Percentiles rank a stretch among this genome's conserved stretches.
Evolutionary conservation across 2,329 filamentous ascomycete species (phyloP).

Genomic region (Diaporthe sp.): DNA sequence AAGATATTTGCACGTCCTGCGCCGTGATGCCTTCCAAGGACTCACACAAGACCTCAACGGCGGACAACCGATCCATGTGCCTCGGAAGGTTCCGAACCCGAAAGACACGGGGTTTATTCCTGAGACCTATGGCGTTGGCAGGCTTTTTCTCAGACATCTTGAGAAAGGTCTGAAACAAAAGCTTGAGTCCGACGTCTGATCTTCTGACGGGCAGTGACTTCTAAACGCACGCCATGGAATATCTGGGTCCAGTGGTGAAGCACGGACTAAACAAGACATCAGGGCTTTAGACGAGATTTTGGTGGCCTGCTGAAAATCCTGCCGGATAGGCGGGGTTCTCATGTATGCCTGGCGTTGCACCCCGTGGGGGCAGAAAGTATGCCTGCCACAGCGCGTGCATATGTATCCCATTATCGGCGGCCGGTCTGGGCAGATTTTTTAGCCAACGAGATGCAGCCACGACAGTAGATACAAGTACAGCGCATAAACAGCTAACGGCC

Average conservation of each 20-base stretch:
- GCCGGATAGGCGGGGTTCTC: neutral
- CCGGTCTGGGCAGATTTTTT: neutral
- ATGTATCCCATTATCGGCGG: neutral
- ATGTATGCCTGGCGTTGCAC: neutral
- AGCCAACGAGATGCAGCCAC: neutral
- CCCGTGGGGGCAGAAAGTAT: neutral
- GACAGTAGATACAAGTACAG: neutral
- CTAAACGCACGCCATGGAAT: too few relatives aligned
- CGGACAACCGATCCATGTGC: neutral
- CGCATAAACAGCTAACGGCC: neutral
- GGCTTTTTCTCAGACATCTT: neutral
- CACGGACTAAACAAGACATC: too few relatives aligned
- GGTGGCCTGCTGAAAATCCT: neutral
- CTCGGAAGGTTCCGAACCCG: neutral
- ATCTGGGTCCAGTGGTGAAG: too few relatives aligned
- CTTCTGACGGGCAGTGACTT: neutral
- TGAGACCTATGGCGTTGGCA: neutral
- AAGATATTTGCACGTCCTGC: neutral
- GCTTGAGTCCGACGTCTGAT: neutral
- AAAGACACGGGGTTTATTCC: neutral
- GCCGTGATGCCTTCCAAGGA: neutral
- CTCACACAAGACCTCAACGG: neutral
- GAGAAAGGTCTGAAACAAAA: too few relatives aligned
- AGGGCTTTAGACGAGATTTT: neutral
- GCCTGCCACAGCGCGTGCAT: neutral